Conservation (phyloP, 306 rosid species). For the Lathyrus oleraceus region DNA sequence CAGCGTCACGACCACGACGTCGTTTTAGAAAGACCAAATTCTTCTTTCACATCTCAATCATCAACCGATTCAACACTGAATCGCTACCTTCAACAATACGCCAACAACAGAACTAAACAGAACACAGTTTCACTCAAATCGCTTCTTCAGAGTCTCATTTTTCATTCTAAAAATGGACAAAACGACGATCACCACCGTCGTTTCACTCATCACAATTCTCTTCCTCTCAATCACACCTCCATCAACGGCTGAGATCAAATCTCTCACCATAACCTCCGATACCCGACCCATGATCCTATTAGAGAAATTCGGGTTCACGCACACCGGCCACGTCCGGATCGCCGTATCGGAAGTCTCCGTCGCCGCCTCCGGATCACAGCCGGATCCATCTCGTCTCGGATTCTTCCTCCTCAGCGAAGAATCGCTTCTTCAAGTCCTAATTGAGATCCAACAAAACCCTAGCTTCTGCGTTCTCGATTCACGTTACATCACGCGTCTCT, state of each 20-base stretch:
- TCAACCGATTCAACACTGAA: neutral
- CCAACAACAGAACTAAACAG: neutral
- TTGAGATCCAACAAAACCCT: slow-evolving; percentile 82
- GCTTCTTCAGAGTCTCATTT: neutral
- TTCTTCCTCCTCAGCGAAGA: slow-evolving; percentile 89
- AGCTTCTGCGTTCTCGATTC: slow-evolving; percentile 75
- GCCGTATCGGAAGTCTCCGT: slow-evolving; percentile 58
- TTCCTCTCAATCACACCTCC: slow-evolving; percentile 20
- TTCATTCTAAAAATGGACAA: slow-evolving; percentile 46
- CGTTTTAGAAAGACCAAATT: neutral
- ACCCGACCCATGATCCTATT: slow-evolving; percentile 73
- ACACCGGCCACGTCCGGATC: slow-evolving; percentile 63
- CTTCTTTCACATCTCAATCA: neutral
- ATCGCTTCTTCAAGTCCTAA: slow-evolving; percentile 70
- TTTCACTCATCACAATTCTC: slow-evolving; percentile 36
- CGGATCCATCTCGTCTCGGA: slow-evolving; percentile 59
- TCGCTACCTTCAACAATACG: slow-evolving; percentile 24
- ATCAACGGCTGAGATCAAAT: slow-evolving; percentile 74
- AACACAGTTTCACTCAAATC: neutral
- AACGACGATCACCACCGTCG: slow-evolving; percentile 36
- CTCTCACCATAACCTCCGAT: slow-evolving; percentile 67
- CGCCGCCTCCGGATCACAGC: slow-evolving; percentile 7
- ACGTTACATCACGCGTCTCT: slow-evolving; percentile 46
- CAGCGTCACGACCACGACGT: neutral
- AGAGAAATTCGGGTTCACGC: slow-evolving; percentile 92